Base-by-base conservation (phyloP, 2,329 filamentous ascomycete genomes). In the Apiospora arundinis region DNA sequence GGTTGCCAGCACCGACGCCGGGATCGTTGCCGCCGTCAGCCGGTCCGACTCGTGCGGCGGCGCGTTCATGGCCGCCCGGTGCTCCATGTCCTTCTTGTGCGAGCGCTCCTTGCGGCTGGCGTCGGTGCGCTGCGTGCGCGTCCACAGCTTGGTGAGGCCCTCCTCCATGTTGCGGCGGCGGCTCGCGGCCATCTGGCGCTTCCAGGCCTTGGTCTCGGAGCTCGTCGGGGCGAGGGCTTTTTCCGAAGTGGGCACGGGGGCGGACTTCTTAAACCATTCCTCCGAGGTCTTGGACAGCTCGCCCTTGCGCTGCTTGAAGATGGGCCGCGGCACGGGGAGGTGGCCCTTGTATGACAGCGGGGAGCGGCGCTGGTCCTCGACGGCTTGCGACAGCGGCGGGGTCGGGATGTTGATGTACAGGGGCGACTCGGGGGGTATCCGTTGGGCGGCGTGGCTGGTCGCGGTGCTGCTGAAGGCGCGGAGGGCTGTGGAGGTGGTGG, bases 341-440 rank as follows among this genome's bases (percentile, higher is more conserved):
- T 92, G 90, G 76, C 96, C 96, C 80, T 94, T 94, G 46, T 69
- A 48, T 21, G 68, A 66, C 45, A 94, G 81, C 12, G 82, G 82
- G 73, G 81, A 83, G 18, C 80, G 80, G 75, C 88, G 85, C 44
- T 77, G 75, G 66, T 71, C 72, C 8, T 74, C 75, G 68, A 80
- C 79, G 74, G 79, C 74, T n/a, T 89, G 87, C 68, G 92, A 90
- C 80, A 97, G 94, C n/a, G 90, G 88, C 67, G 93, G 89, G 75
- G 87, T 87, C 67, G 95, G 95, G 70, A 98, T 86, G 75, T 94
- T 91, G 83, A 98, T 93, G 85, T 93, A 98, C 74, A 89, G 89
- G 66, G 96, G 95, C 46, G 95, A 97, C 80, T 98, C 93, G 67
- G 96, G 95, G 23, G 92, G 92, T 74, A 95, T 93, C 42, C 63